These are phyloP conservation scores for Psilocybe mexicana DNA, from an alignment of 1,284 basidiomycete genomes.

Conservation along the genomic window DNA sequence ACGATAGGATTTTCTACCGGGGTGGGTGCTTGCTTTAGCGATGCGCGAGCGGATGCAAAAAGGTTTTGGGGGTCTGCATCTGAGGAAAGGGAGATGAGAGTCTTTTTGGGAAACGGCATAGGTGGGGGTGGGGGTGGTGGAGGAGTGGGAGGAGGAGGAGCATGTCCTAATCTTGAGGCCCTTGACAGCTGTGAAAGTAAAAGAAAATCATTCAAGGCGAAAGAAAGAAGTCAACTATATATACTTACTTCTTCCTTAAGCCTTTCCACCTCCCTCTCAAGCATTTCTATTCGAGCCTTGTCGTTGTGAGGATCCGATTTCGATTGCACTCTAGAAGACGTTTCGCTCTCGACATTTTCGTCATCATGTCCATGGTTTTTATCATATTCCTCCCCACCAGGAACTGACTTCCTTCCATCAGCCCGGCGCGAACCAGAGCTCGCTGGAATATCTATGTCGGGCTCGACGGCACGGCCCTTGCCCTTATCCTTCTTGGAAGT, in stretches of 20 bases:
- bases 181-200: slow-evolving; percentile 46
- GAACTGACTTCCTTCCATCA: slow-evolving; percentile 57
- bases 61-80: slow-evolving; percentile 39
- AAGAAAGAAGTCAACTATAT: not conserved
- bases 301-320: slow-evolving; percentile 51
- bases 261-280: slow-evolving; percentile 66
- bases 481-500: slow-evolving; percentile 41
- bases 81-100: slow-evolving; percentile 33
- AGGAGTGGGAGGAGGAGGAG: slow-evolving; percentile 20
- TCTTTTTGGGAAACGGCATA: slow-evolving; percentile 38
- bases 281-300: slow-evolving; percentile 59
- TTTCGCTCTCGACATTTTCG: slow-evolving; percentile 26
- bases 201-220: not conserved
- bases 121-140: slow-evolving; percentile 51
- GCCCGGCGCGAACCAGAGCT: slow-evolving; percentile 48
- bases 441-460: slow-evolving; percentile 29
- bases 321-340: slow-evolving; percentile 26
- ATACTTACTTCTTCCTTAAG: slow-evolving; percentile 62
- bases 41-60: slow-evolving; percentile 60
- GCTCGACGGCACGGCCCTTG: slow-evolving; percentile 47
- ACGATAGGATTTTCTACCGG: slow-evolving; percentile 64
- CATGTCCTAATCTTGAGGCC: slow-evolving; percentile 28
- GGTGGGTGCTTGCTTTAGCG: slow-evolving; percentile 56
- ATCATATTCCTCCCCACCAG: slow-evolving; percentile 51
- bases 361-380: slow-evolving; percentile 44